A percentile compares a stretch with the other conserved stretches of the same genome.
These are phyloP conservation scores for Acacia concinna DNA, from an alignment of 331 rosid species.

Conservation along the genomic window DNA sequence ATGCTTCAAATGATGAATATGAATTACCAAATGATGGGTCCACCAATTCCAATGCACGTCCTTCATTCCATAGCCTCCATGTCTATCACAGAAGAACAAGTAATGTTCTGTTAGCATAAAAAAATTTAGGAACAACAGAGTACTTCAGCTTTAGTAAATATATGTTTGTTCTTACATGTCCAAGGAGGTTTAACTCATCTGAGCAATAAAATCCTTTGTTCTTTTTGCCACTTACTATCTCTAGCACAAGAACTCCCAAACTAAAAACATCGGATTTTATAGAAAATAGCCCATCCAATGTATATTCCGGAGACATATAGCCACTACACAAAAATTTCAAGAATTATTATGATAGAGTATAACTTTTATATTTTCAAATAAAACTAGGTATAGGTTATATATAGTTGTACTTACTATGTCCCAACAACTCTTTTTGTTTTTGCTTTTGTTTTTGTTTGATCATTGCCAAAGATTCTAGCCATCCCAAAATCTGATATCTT, in stretches of 20 bases:
- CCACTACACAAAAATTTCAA: slow-evolving; percentile 33
- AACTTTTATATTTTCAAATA: not conserved
- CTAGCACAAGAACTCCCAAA: slow-evolving; percentile 55
- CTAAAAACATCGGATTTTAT: slow-evolving; percentile 56
- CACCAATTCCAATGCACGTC: slow-evolving; percentile 31
- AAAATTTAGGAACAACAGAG: not conserved
- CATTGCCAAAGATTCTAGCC: slow-evolving; percentile 50
- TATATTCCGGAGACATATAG: slow-evolving; percentile 63
- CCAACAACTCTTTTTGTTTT: slow-evolving; percentile 57
- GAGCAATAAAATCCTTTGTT: slow-evolving; percentile 48
- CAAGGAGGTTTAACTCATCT: slow-evolving; percentile 51
- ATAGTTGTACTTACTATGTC: slow-evolving; percentile 48
- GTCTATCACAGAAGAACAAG: slow-evolving; percentile 31
- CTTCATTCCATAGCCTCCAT: slow-evolving; percentile 59
- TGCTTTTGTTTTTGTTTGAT: slow-evolving; percentile 44
- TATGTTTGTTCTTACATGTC: slow-evolving; percentile 39
- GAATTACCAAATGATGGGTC: slow-evolving; percentile 36
- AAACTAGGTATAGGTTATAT: too few species aligned
- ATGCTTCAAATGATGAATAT: slow-evolving; percentile 32
- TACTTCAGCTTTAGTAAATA: not conserved
- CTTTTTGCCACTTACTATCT: slow-evolving; percentile 48
- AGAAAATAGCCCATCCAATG: slow-evolving; percentile 49
- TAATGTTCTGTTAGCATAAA: not conserved
- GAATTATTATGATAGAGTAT: not conserved
- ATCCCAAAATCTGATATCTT: slow-evolving; percentile 66